A percentile compares a stretch with the other conserved stretches of the same genome.
phyloP scores from a whole-genome alignment of 2,329 filamentous ascomycete genomes.

The Sordariomycetes sp. region DNA sequence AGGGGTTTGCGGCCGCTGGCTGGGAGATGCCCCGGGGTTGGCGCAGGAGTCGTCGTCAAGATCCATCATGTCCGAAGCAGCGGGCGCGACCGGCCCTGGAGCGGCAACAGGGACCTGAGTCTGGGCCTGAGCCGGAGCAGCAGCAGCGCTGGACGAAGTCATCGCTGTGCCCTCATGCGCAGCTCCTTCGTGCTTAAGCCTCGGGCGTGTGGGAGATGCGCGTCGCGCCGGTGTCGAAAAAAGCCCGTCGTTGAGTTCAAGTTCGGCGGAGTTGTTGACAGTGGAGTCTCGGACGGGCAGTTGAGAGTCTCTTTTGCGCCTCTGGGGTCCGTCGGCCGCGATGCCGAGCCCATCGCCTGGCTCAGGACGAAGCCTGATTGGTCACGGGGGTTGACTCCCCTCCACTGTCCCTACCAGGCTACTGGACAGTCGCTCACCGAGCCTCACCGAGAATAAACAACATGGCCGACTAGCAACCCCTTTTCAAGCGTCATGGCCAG shows the following conservation, averaged over 20 bases:
- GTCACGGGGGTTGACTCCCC: background rate
- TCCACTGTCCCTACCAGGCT: background rate
- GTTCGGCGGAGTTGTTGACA: background rate
- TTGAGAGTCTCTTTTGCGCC: background rate
- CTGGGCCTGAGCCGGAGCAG: no score
- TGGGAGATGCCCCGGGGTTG: no score
- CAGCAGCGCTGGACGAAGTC: constrained; percentile 46
- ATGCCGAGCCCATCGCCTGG: background rate
- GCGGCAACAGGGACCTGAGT: no score
- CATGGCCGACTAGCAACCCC: no score
- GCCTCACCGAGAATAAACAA: background rate
- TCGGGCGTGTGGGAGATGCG: background rate
- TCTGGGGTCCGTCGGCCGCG: background rate
- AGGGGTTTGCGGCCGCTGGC: no score
- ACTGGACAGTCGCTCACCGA: background rate
- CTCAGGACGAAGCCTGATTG: background rate
- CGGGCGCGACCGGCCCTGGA: background rate
- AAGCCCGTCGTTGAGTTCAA: background rate
- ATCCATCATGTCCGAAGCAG: no score
- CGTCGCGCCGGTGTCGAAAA: background rate
- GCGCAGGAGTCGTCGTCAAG: no score
- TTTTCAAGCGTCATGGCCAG: no score
- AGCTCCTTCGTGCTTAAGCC: constrained; percentile 5
- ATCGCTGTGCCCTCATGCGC: constrained; percentile 44
- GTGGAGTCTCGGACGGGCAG: no score